Percentiles rank a stretch among this genome's conserved stretches.
phyloP scores from a whole-genome alignment of 2,329 filamentous ascomycete species.

The Fusarium lateritium region DNA sequence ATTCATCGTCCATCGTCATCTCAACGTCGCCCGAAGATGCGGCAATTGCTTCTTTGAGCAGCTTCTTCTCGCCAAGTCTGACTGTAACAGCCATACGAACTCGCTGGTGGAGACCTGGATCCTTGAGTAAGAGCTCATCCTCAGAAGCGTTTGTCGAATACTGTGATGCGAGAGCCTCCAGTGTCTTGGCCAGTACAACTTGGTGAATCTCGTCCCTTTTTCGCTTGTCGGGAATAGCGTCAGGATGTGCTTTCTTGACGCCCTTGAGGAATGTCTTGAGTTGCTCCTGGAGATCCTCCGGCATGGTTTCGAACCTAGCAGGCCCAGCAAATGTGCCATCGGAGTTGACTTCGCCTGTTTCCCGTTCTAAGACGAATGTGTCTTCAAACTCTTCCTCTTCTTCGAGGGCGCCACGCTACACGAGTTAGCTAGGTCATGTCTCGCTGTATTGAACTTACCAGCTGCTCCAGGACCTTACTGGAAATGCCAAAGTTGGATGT shows the following conservation, averaged over 20 bases:
- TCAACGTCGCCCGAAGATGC: conserved; percentile 50
- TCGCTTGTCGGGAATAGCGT: conserved; percentile 63
- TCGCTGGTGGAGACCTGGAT: conserved; percentile 52
- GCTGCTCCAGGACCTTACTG: conserved; percentile 57
- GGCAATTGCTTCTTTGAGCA: conserved; percentile 69
- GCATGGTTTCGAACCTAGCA: conserved; percentile 59
- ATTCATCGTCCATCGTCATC: conserved; percentile 45
- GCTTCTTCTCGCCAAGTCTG: conserved; percentile 79
- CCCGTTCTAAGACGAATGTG: conserved; percentile 77
- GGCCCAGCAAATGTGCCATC: conserved; percentile 61
- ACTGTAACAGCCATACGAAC: conserved; percentile 76
- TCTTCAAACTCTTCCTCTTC: conserved; percentile 81
- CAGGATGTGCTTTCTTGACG: conserved; percentile 61
- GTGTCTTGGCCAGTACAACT: conserved; percentile 56
- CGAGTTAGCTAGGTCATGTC: conserved; percentile 41
- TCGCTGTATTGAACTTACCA: conserved; percentile 53
- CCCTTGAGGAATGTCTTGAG: conserved; percentile 66
- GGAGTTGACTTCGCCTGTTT: conserved; percentile 65
- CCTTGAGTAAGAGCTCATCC: conserved; percentile 57
- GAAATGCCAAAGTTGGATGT: conserved; percentile 57
- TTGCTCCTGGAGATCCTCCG: conserved; percentile 67
- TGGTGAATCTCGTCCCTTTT: conserved; percentile 64
- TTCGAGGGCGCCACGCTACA: conserved; percentile 64
- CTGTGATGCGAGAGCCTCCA: conserved; percentile 57
- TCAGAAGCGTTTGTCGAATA: conserved; percentile 61